Conservation (phyloP, 345 rosid genomes). For the Laguncularia racemosa region DNA sequence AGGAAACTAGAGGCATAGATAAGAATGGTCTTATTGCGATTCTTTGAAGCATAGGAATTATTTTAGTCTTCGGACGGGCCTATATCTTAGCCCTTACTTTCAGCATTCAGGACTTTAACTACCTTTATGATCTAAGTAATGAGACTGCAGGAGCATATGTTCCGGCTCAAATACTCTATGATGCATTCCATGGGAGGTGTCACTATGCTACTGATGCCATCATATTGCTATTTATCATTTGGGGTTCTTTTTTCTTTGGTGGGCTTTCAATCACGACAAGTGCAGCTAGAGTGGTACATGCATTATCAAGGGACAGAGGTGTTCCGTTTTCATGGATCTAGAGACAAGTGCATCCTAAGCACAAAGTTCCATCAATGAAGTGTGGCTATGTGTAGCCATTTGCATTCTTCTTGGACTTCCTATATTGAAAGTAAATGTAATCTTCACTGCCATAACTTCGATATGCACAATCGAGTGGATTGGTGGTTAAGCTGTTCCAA, state of each 20-base stretch:
- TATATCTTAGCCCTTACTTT: constrained; percentile 53
- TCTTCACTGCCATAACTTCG: constrained; percentile 57
- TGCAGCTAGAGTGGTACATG: constrained; percentile 61
- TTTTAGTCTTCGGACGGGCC: constrained; percentile 54
- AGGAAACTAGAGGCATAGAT: constrained; percentile 62
- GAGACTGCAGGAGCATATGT: constrained; percentile 53
- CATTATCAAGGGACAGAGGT: constrained; percentile 52
- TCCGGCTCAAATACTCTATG: constrained; percentile 58
- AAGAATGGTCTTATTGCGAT: constrained; percentile 57
- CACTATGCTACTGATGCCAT: constrained; percentile 42
- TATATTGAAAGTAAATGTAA: constrained; percentile 41
- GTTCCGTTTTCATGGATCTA: constrained; percentile 44
- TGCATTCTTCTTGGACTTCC: constrained; percentile 52
- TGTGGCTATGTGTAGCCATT: constrained; percentile 52
- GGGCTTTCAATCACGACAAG: constrained; percentile 61
- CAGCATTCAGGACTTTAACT: constrained; percentile 50
- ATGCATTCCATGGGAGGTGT: constrained; percentile 64
- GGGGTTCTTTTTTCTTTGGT: constrained; percentile 64
- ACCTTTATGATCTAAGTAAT: constrained; percentile 40
- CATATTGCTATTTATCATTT: constrained; percentile 42
- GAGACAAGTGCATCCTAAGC: constrained; percentile 49
- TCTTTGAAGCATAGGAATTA: constrained; percentile 50
- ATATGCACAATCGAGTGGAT: constrained; percentile 63
- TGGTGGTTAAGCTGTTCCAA: constrained; percentile 53
- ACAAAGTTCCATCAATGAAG: constrained; percentile 58